Base-by-base conservation (phyloP, 2,329 filamentous ascomycete genomes). In the Amauroascus verrucosus region DNA sequence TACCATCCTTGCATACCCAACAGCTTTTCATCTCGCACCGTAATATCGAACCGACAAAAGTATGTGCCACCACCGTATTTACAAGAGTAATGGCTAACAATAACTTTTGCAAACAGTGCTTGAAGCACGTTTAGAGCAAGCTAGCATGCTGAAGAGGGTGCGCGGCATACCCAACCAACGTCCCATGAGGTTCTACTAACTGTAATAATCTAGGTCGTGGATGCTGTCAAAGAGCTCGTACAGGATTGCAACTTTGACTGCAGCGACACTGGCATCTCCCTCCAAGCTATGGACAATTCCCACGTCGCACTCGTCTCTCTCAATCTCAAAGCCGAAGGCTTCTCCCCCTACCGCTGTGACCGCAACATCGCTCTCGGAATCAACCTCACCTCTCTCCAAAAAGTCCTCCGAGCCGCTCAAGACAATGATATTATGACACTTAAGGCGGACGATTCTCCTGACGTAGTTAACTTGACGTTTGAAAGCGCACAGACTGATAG, bases 161-260 rank as follows among this genome's bases (percentile, higher is more conserved):
- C 58, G 72, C 51, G 16, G 11, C 48, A 6, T n/a, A 20, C 14
- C 32, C 37, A 40, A 14, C 22, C 35, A 20, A 53, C 30, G 14
- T 28, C 18, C 18, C 28, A 26, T 8, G 18, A 22, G 16, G 3
- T 37, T 22, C 44, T 11, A 40, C 26, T 26, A 8, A 48, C 30
- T 35, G 8, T 44, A 28, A 3, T 14, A 44, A 18, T 47, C 16
- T 62, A 95, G 89, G 88, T 97, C 59, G 90, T 98, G 66, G 94
- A 98, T 70, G 88, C 94, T 64, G 96, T 98, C 83, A 97, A 96
- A 75, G 93, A 98, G 67, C 83, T 98, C 49, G 93, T 98, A 51
- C 93, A 97, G 74, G 93, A 98, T 76, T 98, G 93, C 84, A 98
- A 98, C 77, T 98, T 98, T 76, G 93, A 98, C 80, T 98, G 94